Conservation (phyloP, 345 rosid species). For the Carallia brachiata region DNA sequence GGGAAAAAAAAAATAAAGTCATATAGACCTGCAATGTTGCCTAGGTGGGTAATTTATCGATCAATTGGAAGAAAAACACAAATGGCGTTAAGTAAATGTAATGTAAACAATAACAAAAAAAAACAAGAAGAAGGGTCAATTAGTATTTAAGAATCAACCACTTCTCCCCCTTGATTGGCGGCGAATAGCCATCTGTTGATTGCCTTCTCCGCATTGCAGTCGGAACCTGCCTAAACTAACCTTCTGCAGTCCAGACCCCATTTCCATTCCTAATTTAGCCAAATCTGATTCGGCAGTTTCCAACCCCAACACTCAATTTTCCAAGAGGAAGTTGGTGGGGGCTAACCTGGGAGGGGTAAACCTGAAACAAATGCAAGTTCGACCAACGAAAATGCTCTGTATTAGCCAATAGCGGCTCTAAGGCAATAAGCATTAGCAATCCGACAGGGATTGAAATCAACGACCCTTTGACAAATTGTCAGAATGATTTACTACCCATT, state of each 20-base stretch:
- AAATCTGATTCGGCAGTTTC: too few species aligned
- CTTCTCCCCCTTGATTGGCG: conserved; percentile 15
- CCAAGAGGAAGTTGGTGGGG: background rate
- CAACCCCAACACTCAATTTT: too few species aligned
- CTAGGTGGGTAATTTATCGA: too few species aligned
- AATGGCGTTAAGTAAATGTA: too few species aligned
- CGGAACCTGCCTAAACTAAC: background rate
- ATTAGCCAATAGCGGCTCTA: background rate
- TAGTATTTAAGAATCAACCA: background rate
- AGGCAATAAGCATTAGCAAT: background rate
- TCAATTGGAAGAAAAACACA: background rate
- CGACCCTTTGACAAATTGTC: too few species aligned
- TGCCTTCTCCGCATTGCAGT: background rate
- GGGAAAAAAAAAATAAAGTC: too few species aligned
- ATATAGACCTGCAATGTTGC: too few species aligned
- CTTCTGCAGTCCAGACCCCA: too few species aligned
- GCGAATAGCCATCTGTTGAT: conserved; percentile 8
- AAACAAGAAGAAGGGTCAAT: background rate
- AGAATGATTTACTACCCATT: too few species aligned
- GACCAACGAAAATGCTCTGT: background rate
- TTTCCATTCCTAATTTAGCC: too few species aligned
- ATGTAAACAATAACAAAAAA: background rate
- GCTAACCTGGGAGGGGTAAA: background rate
- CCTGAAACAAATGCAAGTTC: background rate
- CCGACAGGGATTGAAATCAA: too few species aligned